These are phyloP conservation scores for Neurospora sp. DNA, from an alignment of 495 filamentous ascomycete species.

Conservation along the genomic window DNA sequence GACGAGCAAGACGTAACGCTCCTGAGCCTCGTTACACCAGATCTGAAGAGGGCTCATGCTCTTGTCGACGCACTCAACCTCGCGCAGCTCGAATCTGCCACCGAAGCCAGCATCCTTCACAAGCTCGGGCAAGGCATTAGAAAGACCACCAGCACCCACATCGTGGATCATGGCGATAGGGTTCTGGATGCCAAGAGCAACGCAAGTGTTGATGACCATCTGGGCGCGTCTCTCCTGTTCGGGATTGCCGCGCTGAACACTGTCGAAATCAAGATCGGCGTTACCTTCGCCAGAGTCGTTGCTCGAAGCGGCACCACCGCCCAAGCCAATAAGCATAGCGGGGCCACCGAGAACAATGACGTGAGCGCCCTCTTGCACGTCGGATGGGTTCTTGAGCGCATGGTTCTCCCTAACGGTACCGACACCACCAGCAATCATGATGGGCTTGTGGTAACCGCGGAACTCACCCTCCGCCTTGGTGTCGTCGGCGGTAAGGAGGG, in stretches of 20 bases:
- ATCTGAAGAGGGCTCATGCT: conserved; percentile 93
- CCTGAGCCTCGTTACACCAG: conserved; percentile 95
- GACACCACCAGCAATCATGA: conserved; percentile 96
- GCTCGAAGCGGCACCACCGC: conserved; percentile 90
- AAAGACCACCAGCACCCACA: conserved; percentile 89
- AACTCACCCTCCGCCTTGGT: conserved; percentile 44
- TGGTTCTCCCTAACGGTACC: conserved; percentile 93
- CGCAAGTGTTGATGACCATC: conserved; percentile 92
- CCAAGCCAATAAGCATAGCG: conserved; percentile 94
- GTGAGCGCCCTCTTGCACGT: conserved; percentile 73
- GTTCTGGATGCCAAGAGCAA: conserved; percentile 68
- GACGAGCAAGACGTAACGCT: conserved; percentile 84
- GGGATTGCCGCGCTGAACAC: conserved; percentile 88
- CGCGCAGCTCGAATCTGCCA: conserved; percentile 80
- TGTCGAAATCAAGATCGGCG: conserved; percentile 87
- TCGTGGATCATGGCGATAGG: conserved; percentile 96
- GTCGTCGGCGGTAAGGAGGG: conserved; percentile 57
- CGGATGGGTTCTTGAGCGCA: conserved; percentile 66
- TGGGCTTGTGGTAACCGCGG: conserved; percentile 94
- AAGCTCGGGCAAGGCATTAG: conserved; percentile 78
- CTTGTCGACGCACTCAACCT: conserved; percentile 79
- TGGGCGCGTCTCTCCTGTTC: conserved; percentile 93
- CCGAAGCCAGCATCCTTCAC: conserved; percentile 86
- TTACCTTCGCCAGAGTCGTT: conserved; percentile 79
- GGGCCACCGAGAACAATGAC: conserved; percentile 90